phyloP scores from a whole-genome alignment of 192 early-diverging fungal species.

The Backusella tuberculispora region DNA sequence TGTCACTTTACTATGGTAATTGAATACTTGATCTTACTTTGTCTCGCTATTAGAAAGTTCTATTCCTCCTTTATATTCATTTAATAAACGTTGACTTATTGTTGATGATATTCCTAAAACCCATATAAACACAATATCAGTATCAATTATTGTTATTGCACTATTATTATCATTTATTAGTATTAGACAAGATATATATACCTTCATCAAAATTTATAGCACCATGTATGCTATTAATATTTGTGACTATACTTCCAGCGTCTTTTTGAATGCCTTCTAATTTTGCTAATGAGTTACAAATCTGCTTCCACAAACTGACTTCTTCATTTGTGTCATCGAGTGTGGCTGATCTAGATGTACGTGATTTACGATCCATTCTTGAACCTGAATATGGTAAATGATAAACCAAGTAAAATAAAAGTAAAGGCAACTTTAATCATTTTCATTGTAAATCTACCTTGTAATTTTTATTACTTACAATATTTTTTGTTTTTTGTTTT shows the following conservation, averaged over 20 bases:
- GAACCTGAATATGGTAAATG: background rate
- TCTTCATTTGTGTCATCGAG: slow-evolving; percentile 43
- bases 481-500: background rate
- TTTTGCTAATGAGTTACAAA: slow-evolving; percentile 41
- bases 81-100: background rate
- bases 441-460: background rate
- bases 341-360: slow-evolving; percentile 40
- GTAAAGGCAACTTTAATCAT: background rate
- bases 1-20: background rate
- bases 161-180: background rate
- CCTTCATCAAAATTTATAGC: slow-evolving; percentile 30
- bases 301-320: slow-evolving; percentile 42
- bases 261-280: slow-evolving; percentile 41
- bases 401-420: background rate
- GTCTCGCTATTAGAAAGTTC: slow-evolving; percentile 14
- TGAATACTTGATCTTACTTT: slow-evolving; percentile 3
- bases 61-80: slow-evolving; percentile 20
- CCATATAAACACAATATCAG: background rate
- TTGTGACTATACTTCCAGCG: slow-evolving; percentile 29
- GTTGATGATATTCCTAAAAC: slow-evolving; percentile 17
- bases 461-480: background rate
- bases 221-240: slow-evolving; percentile 37
- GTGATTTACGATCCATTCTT: slow-evolving; percentile 43
- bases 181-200: background rate
- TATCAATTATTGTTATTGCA: background rate